A percentile compares a stretch with the other conserved stretches of the same genome.
phyloP scores from a whole-genome alignment of 1,284 basidiomycete genomes.

The Abortiporus biennis region DNA sequence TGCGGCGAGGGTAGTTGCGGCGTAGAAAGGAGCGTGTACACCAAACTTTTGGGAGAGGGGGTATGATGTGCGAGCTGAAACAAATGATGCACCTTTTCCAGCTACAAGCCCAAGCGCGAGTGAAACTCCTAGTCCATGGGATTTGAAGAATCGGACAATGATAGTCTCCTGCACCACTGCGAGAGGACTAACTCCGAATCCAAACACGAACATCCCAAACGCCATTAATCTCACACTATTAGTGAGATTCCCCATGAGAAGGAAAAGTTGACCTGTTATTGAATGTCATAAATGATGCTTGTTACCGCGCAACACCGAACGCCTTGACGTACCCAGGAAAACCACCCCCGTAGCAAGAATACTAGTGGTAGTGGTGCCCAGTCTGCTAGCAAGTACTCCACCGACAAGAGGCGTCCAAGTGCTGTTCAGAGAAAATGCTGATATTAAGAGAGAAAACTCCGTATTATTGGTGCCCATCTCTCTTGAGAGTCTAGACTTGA shows the following conservation, averaged over 20 bases:
- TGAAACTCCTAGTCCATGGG: constrained; percentile 70
- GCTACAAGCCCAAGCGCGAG: constrained; percentile 75
- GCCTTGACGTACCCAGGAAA: constrained; percentile 43
- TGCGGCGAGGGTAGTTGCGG: constrained; percentile 55
- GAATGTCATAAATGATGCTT: constrained; percentile 12
- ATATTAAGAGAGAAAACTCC: constrained; percentile 71
- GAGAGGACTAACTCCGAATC: constrained; percentile 72
- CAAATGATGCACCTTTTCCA: constrained; percentile 71
- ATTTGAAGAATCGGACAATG: constrained; percentile 75
- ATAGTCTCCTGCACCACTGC: constrained; percentile 76
- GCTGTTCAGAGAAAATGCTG: constrained; percentile 70
- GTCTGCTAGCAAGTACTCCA: constrained; percentile 57
- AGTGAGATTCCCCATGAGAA: constrained; percentile 57
- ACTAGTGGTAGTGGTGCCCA: constrained; percentile 65
- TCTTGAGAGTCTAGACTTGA: constrained; percentile 65
- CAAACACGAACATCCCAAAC: constrained; percentile 70
- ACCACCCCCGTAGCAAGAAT: constrained; percentile 70
- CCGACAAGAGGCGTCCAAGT: constrained; percentile 79
- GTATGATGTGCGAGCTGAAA: constrained; percentile 69
- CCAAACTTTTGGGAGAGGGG: constrained; percentile 68
- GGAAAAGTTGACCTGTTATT: constrained; percentile 50
- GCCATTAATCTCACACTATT: constrained; percentile 59
- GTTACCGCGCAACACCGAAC: neutral
- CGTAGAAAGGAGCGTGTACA: constrained; percentile 67
- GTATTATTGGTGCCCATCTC: constrained; percentile 74